Percentiles rank a stretch among this genome's conserved stretches.
Conservation (phyloP, 441 rosid species). For the Populus hybrid region DNA sequence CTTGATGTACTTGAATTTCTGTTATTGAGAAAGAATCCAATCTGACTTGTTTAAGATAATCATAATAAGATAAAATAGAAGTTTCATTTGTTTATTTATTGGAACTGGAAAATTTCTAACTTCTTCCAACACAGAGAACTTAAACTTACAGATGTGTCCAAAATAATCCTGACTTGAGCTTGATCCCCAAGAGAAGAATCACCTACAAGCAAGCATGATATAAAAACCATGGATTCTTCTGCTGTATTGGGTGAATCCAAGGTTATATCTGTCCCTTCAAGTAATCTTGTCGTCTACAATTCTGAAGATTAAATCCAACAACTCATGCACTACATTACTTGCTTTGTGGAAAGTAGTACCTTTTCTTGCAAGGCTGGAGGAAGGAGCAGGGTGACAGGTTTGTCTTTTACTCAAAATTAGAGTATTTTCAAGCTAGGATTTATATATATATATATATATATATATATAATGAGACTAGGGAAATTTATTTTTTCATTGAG, state of each 20-base stretch:
- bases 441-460: too few species aligned
- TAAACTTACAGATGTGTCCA: conserved; percentile 30
- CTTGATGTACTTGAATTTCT: conserved; percentile 5
- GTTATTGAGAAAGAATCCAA: conserved; percentile 24
- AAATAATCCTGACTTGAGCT: conserved; percentile 8
- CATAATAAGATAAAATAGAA: conserved; percentile 52
- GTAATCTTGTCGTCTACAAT: not conserved
- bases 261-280: not conserved
- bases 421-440: too few species aligned
- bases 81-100: conserved; percentile 48
- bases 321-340: not conserved
- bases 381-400: not conserved
- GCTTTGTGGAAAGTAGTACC: not conserved
- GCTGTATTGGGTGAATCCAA: not conserved
- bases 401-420: too few species aligned
- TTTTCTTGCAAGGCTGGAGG: not conserved
- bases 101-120: conserved; percentile 30
- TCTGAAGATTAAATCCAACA: not conserved
- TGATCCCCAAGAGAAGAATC: conserved; percentile 13
- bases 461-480: too few species aligned
- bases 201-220: not conserved
- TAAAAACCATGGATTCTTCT: conserved; percentile 8
- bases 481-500: not conserved
- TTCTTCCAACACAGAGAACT: not conserved
- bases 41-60: conserved; percentile 19